Evolutionary conservation across 768 basidiomycete genomes (phyloP).

Genomic region (Podaxis mareebaensis): DNA sequence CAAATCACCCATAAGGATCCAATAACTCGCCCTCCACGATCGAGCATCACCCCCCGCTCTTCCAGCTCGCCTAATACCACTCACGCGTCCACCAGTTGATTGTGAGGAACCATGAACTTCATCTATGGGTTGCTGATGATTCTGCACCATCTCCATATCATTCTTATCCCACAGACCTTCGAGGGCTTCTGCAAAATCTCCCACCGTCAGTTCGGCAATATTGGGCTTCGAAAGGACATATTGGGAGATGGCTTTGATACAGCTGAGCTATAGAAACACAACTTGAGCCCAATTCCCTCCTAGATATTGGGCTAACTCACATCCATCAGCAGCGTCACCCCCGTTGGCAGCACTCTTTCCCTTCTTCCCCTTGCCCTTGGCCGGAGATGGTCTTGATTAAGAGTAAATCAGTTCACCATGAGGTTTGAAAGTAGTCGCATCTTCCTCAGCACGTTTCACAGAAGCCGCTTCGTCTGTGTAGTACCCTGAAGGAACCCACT

Average conservation of each 20-base stretch:
- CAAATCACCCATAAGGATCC: neutral
- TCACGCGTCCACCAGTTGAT: slow-evolving; percentile 48
- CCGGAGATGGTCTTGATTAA: slow-evolving; percentile 63
- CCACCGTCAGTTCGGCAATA: slow-evolving; percentile 90
- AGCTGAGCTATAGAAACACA: slow-evolving; percentile 62
- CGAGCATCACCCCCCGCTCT: slow-evolving; percentile 25
- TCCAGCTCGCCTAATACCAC: slow-evolving; percentile 43
- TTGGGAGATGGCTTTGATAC: slow-evolving; percentile 80
- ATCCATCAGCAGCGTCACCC: slow-evolving; percentile 52
- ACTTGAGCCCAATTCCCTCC: neutral
- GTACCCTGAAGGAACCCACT: slow-evolving; percentile 51
- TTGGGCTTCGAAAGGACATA: slow-evolving; percentile 63
- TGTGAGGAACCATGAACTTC: slow-evolving; percentile 61
- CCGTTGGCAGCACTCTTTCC: slow-evolving; percentile 26
- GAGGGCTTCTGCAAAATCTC: slow-evolving; percentile 97
- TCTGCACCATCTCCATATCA: slow-evolving; percentile 81
- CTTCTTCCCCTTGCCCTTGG: slow-evolving; percentile 49
- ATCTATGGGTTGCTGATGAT: slow-evolving; percentile 61
- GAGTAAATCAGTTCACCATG: slow-evolving; percentile 73
- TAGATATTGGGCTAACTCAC: slow-evolving; percentile 43
- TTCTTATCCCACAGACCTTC: slow-evolving; percentile 94
- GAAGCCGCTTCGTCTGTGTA: slow-evolving; percentile 69
- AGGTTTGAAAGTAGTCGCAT: slow-evolving; percentile 76
- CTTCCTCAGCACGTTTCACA: slow-evolving; percentile 66
- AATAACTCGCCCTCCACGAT: neutral